Evolutionary conservation across 306 rosid species (phyloP).

Genomic region (Phaseolus lunatus): DNA sequence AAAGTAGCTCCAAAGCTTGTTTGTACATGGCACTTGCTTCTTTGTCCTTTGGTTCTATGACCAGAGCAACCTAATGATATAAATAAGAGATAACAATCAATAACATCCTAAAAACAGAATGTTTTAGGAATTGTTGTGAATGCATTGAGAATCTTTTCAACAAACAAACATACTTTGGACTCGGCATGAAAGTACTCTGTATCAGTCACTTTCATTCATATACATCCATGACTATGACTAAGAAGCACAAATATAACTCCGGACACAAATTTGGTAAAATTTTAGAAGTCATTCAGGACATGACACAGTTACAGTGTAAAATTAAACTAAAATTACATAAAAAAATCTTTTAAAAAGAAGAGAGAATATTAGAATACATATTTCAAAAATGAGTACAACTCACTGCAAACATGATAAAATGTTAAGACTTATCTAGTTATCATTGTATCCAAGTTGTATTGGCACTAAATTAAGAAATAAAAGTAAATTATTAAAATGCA

Average conservation of each 20-base stretch:
- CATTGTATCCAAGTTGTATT: neutral
- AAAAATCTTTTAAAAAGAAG: neutral
- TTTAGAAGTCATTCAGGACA: neutral
- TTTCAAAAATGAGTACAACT: neutral
- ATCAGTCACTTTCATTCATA: conserved; percentile 26
- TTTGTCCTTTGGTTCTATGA: conserved; percentile 98
- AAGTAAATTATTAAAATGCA: neutral
- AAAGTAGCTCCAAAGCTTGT: conserved; percentile 95
- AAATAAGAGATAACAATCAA: conserved; percentile 36
- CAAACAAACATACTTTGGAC: conserved; percentile 23
- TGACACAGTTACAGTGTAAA: neutral
- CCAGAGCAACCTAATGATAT: conserved; percentile 87
- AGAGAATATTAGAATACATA: neutral
- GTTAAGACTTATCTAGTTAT: neutral
- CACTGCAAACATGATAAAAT: neutral
- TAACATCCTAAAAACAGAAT: neutral
- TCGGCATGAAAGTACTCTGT: conserved; percentile 12
- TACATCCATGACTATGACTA: neutral
- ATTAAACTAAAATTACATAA: neutral
- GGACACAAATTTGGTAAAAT: neutral
- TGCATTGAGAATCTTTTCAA: conserved; percentile 26
- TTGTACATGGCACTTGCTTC: conserved; percentile 94
- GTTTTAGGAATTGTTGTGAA: conserved; percentile 16
- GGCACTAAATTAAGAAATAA: neutral
- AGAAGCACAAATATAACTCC: neutral